Conservation (phyloP, 257 asterid species). For the Penstemon barbatus region DNA sequence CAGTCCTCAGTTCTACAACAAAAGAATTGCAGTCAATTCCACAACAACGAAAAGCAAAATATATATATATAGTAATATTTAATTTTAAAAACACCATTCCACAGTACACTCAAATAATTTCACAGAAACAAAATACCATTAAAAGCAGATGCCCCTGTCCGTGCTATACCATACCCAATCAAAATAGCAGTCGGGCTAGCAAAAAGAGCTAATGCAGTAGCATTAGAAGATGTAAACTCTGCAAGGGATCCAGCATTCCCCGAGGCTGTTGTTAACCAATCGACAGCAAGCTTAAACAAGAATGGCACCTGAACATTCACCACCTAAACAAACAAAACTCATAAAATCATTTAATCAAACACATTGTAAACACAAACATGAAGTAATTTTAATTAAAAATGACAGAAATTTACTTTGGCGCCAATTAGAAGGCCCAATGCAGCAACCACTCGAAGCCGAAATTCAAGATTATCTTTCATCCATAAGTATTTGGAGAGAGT, state of each 20-base stretch:
- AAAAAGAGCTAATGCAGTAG: slow-evolving; percentile 73
- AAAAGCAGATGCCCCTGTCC: slow-evolving; percentile 89
- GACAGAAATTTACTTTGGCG: slow-evolving; percentile 56
- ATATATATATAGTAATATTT: neutral
- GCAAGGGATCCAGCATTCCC: slow-evolving; percentile 79
- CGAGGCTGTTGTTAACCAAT: slow-evolving; percentile 74
- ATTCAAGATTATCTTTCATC: slow-evolving; percentile 90
- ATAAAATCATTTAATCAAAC: slow-evolving; percentile 18
- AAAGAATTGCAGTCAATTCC: slow-evolving; percentile 26
- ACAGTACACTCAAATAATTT: neutral
- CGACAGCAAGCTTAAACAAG: slow-evolving; percentile 96
- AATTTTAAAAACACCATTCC: neutral
- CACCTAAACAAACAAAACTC: slow-evolving; percentile 55
- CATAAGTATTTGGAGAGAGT: slow-evolving; percentile 78
- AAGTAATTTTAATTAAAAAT: slow-evolving; percentile 12
- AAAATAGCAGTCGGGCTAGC: slow-evolving; percentile 89
- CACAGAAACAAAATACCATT: slow-evolving; percentile 58
- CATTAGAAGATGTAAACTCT: slow-evolving; percentile 75
- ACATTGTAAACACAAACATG: slow-evolving; percentile 3
- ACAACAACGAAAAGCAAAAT: neutral
- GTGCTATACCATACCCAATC: slow-evolving; percentile 92
- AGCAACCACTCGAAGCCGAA: slow-evolving; percentile 73
- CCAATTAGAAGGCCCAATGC: slow-evolving; percentile 83
- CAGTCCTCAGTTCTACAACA: slow-evolving; percentile 82
- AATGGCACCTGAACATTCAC: slow-evolving; percentile 97